Evolutionary conservation across 495 filamentous ascomycete genomes (phyloP), one percentile per base, ranked within the genome.

Genomic region (Aspergillus avenaceus): DNA sequence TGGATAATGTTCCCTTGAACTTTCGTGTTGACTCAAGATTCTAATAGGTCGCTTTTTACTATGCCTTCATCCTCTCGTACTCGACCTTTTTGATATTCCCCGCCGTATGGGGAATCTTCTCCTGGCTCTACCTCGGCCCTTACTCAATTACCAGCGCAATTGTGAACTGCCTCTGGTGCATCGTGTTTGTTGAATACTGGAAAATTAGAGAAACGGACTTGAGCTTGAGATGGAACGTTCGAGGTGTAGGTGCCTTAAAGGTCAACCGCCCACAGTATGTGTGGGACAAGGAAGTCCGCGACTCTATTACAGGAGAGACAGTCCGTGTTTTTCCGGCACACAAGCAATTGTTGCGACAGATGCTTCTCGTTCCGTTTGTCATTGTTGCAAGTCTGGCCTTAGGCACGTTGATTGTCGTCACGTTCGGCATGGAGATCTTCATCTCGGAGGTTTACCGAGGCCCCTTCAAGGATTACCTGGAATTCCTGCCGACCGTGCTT

Each of bases 111-210:
- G 93, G 93, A 5, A 73, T 86, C 29, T 71, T 82, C 2, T 78
- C 84, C 13, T 96, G 88, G 87, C 58, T 88, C 9, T 66, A 96
- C 21, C 74, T 93, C 5, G 89, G 91, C 2, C 75, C 84, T 31
- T 98, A 88, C 65, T 97, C 91, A 6, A 79, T 84, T 52, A 66
- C 86, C 28, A 96, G 93, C 56, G 91, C 84, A 7, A 55, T 88
- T 8, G 73, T 85, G 19, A 91, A 86, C 55, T 83, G 83, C 24
- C 66, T 95, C 16, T 96, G 90, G 91, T 85, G 84, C 32, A 81
- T 95, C 6, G 72, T 90, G 13, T 97, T 98, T 57, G 85, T 95
- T 21, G 93, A 98, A 67, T 96, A 86, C 64, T 98, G 93, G 93
- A 95, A 93, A 72, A 84, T 88, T 49, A 91, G 93, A 64, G 90